Evolutionary conservation across 1,139 yeast species (phyloP).

Genomic region (Diutina catenulata): DNA sequence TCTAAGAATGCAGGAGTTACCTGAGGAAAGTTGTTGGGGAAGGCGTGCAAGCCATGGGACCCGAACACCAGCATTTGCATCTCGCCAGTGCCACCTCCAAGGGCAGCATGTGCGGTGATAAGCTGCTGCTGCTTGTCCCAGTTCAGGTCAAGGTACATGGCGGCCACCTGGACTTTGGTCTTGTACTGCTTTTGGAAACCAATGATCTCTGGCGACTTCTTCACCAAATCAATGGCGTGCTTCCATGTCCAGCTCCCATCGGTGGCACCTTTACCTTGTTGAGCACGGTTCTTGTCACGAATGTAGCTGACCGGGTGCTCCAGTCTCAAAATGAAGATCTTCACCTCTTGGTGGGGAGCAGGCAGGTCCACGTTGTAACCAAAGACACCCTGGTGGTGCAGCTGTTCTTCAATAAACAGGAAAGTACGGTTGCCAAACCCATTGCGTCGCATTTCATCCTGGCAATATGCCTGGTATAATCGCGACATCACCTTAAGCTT

Average conservation of each 20-base stretch:
- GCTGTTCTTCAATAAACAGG: conserved; percentile 59
- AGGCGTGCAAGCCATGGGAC: conserved; percentile 80
- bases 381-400: conserved; percentile 19
- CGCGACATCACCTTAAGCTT: conserved; percentile 80
- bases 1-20: conserved; percentile 63
- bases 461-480: conserved; percentile 86
- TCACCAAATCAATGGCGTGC: conserved; percentile 67
- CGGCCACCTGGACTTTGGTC: conserved; percentile 70
- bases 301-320: conserved; percentile 59
- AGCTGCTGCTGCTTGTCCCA: conserved; percentile 51
- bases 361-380: conserved; percentile 24
- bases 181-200: conserved; percentile 9
- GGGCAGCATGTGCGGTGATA: conserved; percentile 82
- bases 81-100: conserved; percentile 75
- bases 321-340: conserved; percentile 62
- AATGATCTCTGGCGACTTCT: conserved; percentile 20
- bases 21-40: conserved; percentile 74
- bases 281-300: conserved; percentile 72
- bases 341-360: conserved; percentile 50
- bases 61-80: conserved; percentile 84
- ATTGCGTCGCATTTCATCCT: conserved; percentile 74
- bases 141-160: conserved; percentile 71
- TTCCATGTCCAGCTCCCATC: conserved; percentile 67
- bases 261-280: conserved; percentile 66
- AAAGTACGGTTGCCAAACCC: conserved; percentile 78